phyloP scores from a whole-genome alignment of 2,329 filamentous ascomycete genomes.

The Colletotrichum magnum region DNA sequence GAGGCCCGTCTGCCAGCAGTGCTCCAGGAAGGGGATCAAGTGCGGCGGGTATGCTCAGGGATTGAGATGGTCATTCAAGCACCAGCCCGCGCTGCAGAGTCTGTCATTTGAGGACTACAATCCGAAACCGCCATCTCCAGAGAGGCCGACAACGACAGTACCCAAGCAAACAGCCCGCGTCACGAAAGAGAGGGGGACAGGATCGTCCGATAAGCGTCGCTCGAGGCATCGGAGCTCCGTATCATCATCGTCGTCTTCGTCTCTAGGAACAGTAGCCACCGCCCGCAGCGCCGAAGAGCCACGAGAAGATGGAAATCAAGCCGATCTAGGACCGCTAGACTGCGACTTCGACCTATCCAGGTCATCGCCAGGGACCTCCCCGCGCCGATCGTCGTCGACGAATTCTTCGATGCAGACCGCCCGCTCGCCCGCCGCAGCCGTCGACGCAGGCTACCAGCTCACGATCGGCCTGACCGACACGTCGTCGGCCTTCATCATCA shows the following conservation, averaged over 20 bases:
- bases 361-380: background rate
- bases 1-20: conserved; percentile 47
- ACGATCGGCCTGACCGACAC: conserved; percentile 45
- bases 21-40: conserved; percentile 46
- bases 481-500: conserved; percentile 51
- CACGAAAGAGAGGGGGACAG: background rate
- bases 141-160: background rate
- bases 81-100: conserved; percentile 46
- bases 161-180: background rate
- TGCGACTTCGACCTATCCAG: background rate
- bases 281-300: background rate
- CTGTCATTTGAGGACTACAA: conserved; percentile 15
- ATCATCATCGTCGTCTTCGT: conserved; percentile 15
- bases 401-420: background rate
- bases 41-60: conserved; percentile 50
- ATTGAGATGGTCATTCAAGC: conserved; percentile 59
- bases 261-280: background rate
- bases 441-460: conserved; percentile 30
- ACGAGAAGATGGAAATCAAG: background rate
- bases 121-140: background rate
- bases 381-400: background rate
- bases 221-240: conserved; percentile 10
- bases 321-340: background rate
- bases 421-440: background rate
- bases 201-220: background rate